phyloP scores from a whole-genome alignment of 306 rosid genomes.

The Lotus japonicus region DNA sequence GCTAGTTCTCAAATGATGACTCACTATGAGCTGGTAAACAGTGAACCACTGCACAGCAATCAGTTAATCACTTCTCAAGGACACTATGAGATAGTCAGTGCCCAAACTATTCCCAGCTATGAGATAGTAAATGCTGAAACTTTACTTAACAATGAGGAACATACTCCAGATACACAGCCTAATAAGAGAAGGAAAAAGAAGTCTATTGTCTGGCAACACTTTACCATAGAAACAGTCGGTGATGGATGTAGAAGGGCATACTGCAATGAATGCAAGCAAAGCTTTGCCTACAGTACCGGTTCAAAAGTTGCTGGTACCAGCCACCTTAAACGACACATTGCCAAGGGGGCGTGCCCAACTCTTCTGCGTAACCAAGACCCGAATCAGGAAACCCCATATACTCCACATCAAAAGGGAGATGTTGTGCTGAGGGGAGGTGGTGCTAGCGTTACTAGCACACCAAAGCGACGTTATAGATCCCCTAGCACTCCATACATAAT shows the following conservation, averaged over 20 bases:
- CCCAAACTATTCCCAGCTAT: conserved; percentile 21
- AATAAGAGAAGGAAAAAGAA: conserved; percentile 80
- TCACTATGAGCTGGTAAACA: conserved; percentile 28
- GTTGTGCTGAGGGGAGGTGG: conserved; percentile 31
- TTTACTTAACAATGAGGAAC: conserved; percentile 29
- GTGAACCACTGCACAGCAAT: conserved; percentile 18
- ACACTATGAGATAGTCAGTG: conserved; percentile 21
- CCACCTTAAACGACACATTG: conserved; percentile 94
- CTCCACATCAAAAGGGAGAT: conserved; percentile 44
- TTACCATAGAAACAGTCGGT: conserved; percentile 76
- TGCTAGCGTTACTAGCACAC: conserved; percentile 36
- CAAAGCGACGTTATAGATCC: conserved; percentile 73
- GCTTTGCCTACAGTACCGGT: conserved; percentile 93
- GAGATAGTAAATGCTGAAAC: conserved; percentile 32
- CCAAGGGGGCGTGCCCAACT: conserved; percentile 83
- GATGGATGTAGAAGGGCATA: conserved; percentile 84
- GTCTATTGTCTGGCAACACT: conserved; percentile 91
- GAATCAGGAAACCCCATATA: conserved; percentile 47
- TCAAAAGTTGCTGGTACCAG: conserved; percentile 94
- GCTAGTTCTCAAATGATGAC: conserved; percentile 22
- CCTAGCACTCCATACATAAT: conserved; percentile 45
- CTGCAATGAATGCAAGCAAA: conserved; percentile 88
- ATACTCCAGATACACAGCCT: conserved; percentile 58
- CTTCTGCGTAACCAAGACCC: conserved; percentile 64
- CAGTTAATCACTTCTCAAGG: conserved; percentile 23